phyloP scores from a whole-genome alignment of 2,329 filamentous ascomycete species.

The Sclerotinia nivalis region DNA sequence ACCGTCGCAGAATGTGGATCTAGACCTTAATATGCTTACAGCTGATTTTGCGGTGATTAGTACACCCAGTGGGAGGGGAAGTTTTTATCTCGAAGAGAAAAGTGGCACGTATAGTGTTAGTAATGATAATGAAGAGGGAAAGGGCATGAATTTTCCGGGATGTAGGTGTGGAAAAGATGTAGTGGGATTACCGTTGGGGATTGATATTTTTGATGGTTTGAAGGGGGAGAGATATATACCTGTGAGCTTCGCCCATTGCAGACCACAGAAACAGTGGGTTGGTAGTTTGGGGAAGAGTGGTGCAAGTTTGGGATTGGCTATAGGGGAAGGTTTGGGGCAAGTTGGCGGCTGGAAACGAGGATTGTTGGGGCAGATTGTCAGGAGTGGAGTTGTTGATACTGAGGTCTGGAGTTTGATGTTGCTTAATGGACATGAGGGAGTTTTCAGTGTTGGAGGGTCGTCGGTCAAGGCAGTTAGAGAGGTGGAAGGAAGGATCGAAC shows the following conservation, averaged over 20 bases:
- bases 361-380: conserved; percentile 29
- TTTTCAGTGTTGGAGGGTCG: conserved; percentile 33
- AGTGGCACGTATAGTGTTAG: conserved; percentile 31
- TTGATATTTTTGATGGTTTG: neutral
- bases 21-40: conserved; percentile 35
- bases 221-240: conserved; percentile 21
- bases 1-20: conserved; percentile 29
- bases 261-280: conserved; percentile 32
- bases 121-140: conserved; percentile 11
- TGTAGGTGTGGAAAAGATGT: neutral
- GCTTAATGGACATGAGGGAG: conserved; percentile 31
- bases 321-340: conserved; percentile 23
- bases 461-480: conserved; percentile 22
- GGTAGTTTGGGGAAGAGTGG: conserved; percentile 24
- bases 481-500: conserved; percentile 20
- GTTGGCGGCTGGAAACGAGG: conserved; percentile 2
- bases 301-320: conserved; percentile 31
- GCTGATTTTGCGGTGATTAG: conserved; percentile 30
- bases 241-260: conserved; percentile 32
- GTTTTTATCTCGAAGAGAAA: conserved; percentile 27
- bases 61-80: conserved; percentile 29
- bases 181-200: conserved; percentile 2
- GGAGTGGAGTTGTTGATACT: conserved; percentile 27
- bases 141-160: conserved; percentile 1
- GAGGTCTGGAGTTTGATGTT: conserved; percentile 33